Percentiles rank a stretch among this genome's conserved stretches.
Evolutionary conservation across 768 basidiomycete species (phyloP).

Genomic region (Guyanaporus albipodus): DNA sequence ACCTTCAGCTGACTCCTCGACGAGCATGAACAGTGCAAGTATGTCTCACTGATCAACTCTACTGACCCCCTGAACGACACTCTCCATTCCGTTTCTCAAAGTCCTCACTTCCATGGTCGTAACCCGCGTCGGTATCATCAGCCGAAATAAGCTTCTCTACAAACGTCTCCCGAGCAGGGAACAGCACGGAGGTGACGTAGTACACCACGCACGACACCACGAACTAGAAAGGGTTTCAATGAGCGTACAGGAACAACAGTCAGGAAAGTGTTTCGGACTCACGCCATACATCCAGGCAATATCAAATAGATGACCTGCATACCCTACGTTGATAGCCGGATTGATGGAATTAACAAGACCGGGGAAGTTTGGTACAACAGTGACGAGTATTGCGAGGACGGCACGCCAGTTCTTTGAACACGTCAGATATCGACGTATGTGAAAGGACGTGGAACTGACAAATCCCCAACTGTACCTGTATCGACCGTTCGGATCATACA

Average conservation of each 20-base stretch:
- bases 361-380: conserved; percentile 69
- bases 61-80: background rate
- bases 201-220: conserved; percentile 28
- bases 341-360: conserved; percentile 78
- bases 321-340: conserved; percentile 58
- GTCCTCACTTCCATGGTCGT: background rate
- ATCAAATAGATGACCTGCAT: conserved; percentile 55
- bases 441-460: conserved; percentile 34
- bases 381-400: conserved; percentile 56
- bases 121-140: conserved; percentile 14
- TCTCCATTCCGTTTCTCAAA: conserved; percentile 1
- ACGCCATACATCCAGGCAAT: conserved; percentile 80
- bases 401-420: conserved; percentile 75
- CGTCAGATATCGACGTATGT: conserved; percentile 1
- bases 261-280: conserved; percentile 23
- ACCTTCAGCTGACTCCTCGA: too few relatives aligned
- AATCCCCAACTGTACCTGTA: conserved; percentile 77
- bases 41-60: too few relatives aligned
- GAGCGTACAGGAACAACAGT: background rate
- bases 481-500: conserved; percentile 76
- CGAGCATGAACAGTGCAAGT: too few relatives aligned
- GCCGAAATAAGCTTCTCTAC: conserved; percentile 28
- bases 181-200: conserved; percentile 28
- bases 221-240: conserved; percentile 14
- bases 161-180: conserved; percentile 29